Evolutionary conservation across 352 stramenopile genomes (phyloP).

Genomic region (Phytophthora kernoviae): DNA sequence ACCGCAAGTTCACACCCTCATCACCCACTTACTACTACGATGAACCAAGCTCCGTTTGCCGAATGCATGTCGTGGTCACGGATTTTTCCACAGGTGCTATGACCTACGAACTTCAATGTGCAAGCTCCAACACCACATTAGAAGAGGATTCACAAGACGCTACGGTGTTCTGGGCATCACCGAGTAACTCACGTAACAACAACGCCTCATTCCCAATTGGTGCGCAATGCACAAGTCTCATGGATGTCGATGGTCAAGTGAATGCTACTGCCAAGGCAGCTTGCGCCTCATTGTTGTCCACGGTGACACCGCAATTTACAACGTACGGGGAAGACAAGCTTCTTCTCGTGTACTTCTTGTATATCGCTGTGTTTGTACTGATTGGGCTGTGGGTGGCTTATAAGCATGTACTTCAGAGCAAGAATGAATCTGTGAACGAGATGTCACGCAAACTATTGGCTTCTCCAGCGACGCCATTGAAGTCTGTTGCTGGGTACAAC

Average conservation of each 20-base stretch:
- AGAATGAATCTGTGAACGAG: constrained; percentile 10
- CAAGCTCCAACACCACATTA: constrained; percentile 16
- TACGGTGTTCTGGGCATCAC: constrained; percentile 33
- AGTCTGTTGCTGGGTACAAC: constrained; percentile 6
- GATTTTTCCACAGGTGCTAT: constrained; percentile 7
- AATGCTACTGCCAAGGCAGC: constrained; percentile 11
- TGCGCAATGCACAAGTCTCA: constrained; percentile 27
- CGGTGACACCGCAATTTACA: constrained; percentile 12
- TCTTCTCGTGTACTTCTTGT: constrained; percentile 13
- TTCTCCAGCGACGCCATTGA: constrained; percentile 10
- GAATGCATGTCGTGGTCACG: constrained; percentile 12
- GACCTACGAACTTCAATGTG: constrained; percentile 28
- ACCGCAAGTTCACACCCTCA: constrained; percentile 26
- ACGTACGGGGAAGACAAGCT: constrained; percentile 12
- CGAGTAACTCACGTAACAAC: constrained; percentile 38
- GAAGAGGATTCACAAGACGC: constrained; percentile 19
- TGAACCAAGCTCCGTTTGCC: constrained; percentile 19
- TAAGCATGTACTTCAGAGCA: constrained; percentile 2
- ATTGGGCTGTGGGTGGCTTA: constrained; percentile 11
- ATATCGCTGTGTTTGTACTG: constrained; percentile 12
- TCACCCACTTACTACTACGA: constrained; percentile 29
- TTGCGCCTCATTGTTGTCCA: constrained; percentile 1
- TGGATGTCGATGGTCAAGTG: constrained; percentile 13
- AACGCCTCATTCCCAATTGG: constrained; percentile 44
- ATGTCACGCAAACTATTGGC: constrained; percentile 17